phyloP scores from a whole-genome alignment of 2,329 filamentous ascomycete species.

The Verticillium alfalfae region DNA sequence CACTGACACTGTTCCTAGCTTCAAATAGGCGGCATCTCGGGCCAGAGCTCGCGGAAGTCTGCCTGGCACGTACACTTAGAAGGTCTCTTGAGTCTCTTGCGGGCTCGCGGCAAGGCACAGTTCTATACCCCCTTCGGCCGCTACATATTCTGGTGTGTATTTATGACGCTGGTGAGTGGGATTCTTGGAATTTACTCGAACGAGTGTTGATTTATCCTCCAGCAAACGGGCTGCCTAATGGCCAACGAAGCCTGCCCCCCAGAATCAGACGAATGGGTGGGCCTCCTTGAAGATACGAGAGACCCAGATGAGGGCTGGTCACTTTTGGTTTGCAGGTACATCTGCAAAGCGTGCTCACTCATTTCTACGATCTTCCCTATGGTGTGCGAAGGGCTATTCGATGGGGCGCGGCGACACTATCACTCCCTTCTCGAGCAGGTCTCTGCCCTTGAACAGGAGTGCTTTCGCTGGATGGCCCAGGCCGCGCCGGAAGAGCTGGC shows the following conservation, averaged over 20 bases:
- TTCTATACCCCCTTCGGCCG: conserved; percentile 19
- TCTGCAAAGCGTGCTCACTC: conserved; percentile 3
- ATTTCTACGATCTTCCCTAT: conserved; percentile 5
- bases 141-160: conserved; percentile 29
- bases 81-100: conserved; percentile 29
- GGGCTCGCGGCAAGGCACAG: conserved; percentile 21
- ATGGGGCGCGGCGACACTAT: conserved; percentile 3
- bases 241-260: conserved; percentile 24
- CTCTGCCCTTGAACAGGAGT: conserved; percentile 20
- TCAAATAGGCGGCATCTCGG: conserved; percentile 28
- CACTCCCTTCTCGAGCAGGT: conserved; percentile 11
- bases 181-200: conserved; percentile 8
- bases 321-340: conserved; percentile 1
- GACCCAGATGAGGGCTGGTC: neutral
- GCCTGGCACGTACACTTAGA: conserved; percentile 30
- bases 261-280: conserved; percentile 28
- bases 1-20: conserved; percentile 15
- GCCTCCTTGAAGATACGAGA: conserved; percentile 14
- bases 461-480: conserved; percentile 19
- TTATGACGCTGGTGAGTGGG: conserved; percentile 28
- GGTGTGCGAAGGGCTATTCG: neutral
- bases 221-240: conserved; percentile 32
- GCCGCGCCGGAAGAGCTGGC: conserved; percentile 17
- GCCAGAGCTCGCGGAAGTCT: conserved; percentile 14
- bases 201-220: neutral